phyloP scores from a whole-genome alignment of 805 yeast species.

The Saturnispora mendoncae region DNA sequence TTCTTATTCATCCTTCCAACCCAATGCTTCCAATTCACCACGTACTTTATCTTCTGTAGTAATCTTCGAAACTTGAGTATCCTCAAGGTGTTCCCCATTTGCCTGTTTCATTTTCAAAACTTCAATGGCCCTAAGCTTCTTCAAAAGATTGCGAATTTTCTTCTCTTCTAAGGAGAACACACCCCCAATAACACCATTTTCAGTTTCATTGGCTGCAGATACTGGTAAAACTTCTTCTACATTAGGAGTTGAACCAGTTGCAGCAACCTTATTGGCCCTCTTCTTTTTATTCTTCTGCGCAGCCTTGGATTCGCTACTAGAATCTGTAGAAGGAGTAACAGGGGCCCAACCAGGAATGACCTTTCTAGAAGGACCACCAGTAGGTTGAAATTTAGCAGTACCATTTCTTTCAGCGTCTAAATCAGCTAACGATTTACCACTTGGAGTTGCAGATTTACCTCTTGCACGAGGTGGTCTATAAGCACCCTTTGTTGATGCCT shows the following conservation, averaged over 20 bases:
- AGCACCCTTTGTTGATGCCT: constrained; percentile 34
- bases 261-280: constrained; percentile 50
- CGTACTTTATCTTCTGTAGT: constrained; percentile 77
- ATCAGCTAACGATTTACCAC: constrained; percentile 48
- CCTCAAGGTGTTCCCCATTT: constrained; percentile 78
- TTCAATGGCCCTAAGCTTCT: constrained; percentile 94
- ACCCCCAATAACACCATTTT: constrained; percentile 48
- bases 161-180: constrained; percentile 76
- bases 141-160: constrained; percentile 80
- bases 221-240: neutral
- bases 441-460: constrained; percentile 37
- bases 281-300: constrained; percentile 57
- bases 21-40: constrained; percentile 63
- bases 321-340: constrained; percentile 27
- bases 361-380: constrained; percentile 7
- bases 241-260: constrained; percentile 11
- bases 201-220: constrained; percentile 6
- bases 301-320: constrained; percentile 36
- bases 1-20: constrained; percentile 35
- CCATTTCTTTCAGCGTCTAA: constrained; percentile 34
- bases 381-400: constrained; percentile 7
- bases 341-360: constrained; percentile 20
- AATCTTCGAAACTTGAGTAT: constrained; percentile 85
- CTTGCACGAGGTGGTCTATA: constrained; percentile 94
- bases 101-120: constrained; percentile 78